Evolutionary conservation across 2,329 filamentous ascomycete genomes (phyloP).

Genomic region (Bipolaris victoriae): DNA sequence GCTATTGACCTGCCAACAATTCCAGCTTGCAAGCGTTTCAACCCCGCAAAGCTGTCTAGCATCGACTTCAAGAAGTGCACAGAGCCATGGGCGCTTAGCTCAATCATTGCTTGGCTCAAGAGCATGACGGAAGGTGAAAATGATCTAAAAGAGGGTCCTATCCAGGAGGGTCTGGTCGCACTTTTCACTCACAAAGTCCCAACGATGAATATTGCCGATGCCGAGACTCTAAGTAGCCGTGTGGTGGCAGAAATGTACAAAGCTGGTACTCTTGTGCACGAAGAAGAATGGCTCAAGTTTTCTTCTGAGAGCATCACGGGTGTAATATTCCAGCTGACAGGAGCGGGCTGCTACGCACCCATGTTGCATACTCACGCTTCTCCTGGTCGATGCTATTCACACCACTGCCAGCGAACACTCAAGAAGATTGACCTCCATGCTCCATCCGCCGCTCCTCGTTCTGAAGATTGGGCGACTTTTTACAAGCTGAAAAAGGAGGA

Average conservation of each 20-base stretch:
- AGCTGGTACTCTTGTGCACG: constrained; percentile 77
- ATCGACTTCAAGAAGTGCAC: constrained; percentile 82
- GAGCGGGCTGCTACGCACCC: constrained; percentile 87
- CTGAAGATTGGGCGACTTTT: constrained; percentile 87
- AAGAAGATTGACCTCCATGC: constrained; percentile 91
- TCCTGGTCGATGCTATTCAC: constrained; percentile 83
- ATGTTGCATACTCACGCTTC: constrained; percentile 74
- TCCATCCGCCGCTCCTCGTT: constrained; percentile 68
- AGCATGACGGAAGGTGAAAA: constrained; percentile 89
- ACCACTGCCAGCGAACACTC: constrained; percentile 90
- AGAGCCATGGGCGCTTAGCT: constrained; percentile 92
- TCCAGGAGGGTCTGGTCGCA: constrained; percentile 85
- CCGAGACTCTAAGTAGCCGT: constrained; percentile 79
- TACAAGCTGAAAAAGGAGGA: constrained; percentile 83
- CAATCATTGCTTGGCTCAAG: constrained; percentile 84
- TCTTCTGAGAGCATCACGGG: constrained; percentile 80
- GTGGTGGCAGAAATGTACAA: constrained; percentile 82
- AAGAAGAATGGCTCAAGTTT: constrained; percentile 98
- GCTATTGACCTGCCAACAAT: constrained; percentile 84
- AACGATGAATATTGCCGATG: constrained; percentile 98
- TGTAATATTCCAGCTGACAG: constrained; percentile 91
- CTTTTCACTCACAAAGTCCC: constrained; percentile 95
- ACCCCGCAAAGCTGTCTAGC: constrained; percentile 79
- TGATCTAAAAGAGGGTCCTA: constrained; percentile 81
- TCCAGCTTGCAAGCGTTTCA: constrained; percentile 80